Evolutionary conservation across 2,329 filamentous ascomycete species (phyloP), one percentile per base, ranked within the genome.

Genomic region (Mollisia scopiformis): DNA sequence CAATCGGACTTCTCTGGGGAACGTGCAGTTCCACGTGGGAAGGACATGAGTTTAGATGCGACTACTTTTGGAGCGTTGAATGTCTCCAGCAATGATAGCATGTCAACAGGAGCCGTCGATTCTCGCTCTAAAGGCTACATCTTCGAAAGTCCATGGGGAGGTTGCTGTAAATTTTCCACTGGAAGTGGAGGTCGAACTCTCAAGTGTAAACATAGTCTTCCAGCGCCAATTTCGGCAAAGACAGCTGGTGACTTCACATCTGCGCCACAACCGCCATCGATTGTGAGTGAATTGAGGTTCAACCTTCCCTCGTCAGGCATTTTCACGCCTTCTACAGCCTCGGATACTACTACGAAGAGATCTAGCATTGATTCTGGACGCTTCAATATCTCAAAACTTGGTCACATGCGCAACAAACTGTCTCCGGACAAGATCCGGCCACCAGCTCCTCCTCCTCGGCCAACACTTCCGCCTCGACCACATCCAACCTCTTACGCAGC

Each of bases 141-240:
- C 1, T 97, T 97, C 72, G 78, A 81, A 21, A 95, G 91, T 43
- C 93, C 93, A 0, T 98, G 94, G 94, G 88, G 92, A 62, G 91
- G 92, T 16, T 84, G 84, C 43, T 98, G 94, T 76, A 90, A 93
- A 62, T 98, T 98, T 75, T 82, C 85, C 16, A 95, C 93, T 0
- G 89, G 90, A 37, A 82, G 87, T 58, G 88, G 85, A 46, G 93
- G 94, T 2, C 88, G 89, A 55, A 89, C 85, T 58, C 77, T 96
- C 14, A 87, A 87, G 73, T 93, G 90, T 75, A 87, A 87, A 58
- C 92, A 96, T 74, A 78, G 84, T n/a, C 79, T 93, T 1, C 82
- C 84, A 28, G 78, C 80, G 71, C 76, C 68, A 70, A 41, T 73
- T 69, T 62, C 67, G 31, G 43, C 67, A 37, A 66, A 56, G 47